Evolutionary conservation across 345 rosid species (phyloP).

Genomic region (Salix caprea): DNA sequence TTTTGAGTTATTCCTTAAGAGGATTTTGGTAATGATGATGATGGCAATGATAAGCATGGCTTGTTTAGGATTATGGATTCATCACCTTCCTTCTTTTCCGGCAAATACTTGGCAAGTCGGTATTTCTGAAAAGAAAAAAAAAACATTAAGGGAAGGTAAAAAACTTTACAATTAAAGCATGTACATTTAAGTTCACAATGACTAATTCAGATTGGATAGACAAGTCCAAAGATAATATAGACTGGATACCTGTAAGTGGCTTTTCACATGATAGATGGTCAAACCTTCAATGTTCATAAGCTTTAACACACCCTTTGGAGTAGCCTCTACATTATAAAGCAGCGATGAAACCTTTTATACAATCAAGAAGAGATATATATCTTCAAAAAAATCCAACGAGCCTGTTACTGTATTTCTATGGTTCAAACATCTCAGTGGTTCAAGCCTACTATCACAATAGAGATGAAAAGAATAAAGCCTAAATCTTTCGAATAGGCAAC

Average conservation of each 20-base stretch:
- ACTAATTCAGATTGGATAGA: no score
- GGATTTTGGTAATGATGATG: neutral
- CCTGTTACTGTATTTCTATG: neutral
- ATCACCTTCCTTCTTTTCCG: slow-evolving; percentile 88
- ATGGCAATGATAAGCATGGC: neutral
- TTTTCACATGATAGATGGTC: slow-evolving; percentile 91
- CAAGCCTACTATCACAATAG: neutral
- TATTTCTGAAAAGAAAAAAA: slow-evolving; percentile 54
- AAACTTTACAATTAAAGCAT: no score
- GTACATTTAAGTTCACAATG: no score
- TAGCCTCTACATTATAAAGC: slow-evolving; percentile 63
- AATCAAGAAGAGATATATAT: neutral
- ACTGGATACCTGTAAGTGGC: slow-evolving; percentile 79
- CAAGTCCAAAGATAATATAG: neutral
- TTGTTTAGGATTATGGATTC: neutral
- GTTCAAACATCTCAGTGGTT: neutral
- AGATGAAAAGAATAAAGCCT: neutral
- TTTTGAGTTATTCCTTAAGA: no score
- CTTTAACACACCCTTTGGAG: slow-evolving; percentile 86
- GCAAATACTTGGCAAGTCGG: slow-evolving; percentile 86
- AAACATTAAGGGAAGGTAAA: neutral
- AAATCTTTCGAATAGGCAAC: neutral
- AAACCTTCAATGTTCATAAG: slow-evolving; percentile 84
- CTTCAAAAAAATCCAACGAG: neutral
- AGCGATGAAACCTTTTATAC: neutral